Base-by-base conservation (phyloP, 2,329 filamentous ascomycete genomes). In the Chalaropsis thielavioides region DNA sequence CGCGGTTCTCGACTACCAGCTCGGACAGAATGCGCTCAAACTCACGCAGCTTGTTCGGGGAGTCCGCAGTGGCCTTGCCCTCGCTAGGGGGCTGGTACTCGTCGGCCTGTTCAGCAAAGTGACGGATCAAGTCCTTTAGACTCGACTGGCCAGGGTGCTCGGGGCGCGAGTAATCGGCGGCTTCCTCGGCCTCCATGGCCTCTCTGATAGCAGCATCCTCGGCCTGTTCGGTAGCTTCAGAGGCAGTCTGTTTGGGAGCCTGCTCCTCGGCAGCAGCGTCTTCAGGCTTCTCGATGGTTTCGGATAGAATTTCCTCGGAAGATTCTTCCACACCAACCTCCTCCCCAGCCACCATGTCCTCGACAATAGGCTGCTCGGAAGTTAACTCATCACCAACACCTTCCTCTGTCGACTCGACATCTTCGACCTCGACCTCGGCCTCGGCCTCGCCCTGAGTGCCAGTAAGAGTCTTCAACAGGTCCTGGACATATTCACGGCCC, bases 1-100 rank as follows among this genome's bases (percentile, higher is more conserved):
- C 43, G 41, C 22, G 54, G 24, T 66, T 64, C 59, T 62, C 46
- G 17, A 75, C 73, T 11, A 79, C 77, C 59, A 84, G 72, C 64
- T 79, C 75, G 2, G 77, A 77, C 43, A 84, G 74, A 63, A 83
- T 78, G 58, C 74, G 74, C 69, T 82, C 79, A 68, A 84, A 82
- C 10, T 75, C 75, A 66, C 75, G 74, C 22, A 83, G 72, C 66
- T 78, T 64, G 56, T 61, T 78, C 49, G 68, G 68, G 31, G 68
- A 71, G 63, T 69, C 74, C 49, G 60, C 49, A 5, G 15, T 71
- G 69, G 15, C 68, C 38, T 63, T 41, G 24, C 43, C 60, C 27
- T 40, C 43, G 40, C 27, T 43, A 5, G 68, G 67, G 17, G 70
- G 70, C 8, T 73, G 70, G 31, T 70, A 69, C 22, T 70, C 68